Percentiles rank a stretch among this genome's conserved stretches.
These are phyloP conservation scores for Digitaria exilis DNA, from an alignment of 202 grass and related monocot species.

Conservation along the genomic window DNA sequence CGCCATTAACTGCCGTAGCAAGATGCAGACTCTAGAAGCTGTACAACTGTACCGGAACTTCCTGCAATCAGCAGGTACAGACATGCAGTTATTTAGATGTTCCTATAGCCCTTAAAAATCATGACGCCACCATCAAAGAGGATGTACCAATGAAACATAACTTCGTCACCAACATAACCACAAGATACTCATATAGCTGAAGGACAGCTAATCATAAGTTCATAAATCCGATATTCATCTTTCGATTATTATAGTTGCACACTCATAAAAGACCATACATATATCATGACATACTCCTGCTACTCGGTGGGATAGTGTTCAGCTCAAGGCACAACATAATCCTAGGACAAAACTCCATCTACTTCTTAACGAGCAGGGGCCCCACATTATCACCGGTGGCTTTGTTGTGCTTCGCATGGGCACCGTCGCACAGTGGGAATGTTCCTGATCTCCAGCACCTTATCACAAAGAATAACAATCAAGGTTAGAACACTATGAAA, in stretches of 20 bases:
- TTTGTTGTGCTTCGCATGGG: conserved; percentile 97
- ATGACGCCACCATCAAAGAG: not conserved
- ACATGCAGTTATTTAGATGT: not conserved
- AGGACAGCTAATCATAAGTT: conserved; percentile 2
- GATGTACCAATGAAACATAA: not conserved
- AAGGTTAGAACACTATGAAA: not conserved
- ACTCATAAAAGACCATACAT: not conserved
- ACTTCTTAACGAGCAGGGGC: conserved; percentile 89
- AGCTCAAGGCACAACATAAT: conserved; percentile 13
- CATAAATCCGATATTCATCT: not conserved
- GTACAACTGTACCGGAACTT: not conserved
- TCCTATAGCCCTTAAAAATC: not conserved
- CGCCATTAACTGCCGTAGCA: not conserved
- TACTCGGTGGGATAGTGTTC: not conserved
- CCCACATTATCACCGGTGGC: conserved; percentile 94
- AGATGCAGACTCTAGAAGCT: not conserved
- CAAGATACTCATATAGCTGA: not conserved
- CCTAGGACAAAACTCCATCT: conserved; percentile 7
- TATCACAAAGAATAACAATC: conserved; percentile 23
- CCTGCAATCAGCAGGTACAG: not conserved
- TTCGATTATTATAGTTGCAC: too few relatives aligned
- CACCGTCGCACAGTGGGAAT: conserved; percentile 90
- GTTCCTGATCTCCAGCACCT: conserved; percentile 97
- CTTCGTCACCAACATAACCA: not conserved
- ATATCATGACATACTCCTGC: not conserved